Evolutionary conservation across 495 filamentous ascomycete genomes (phyloP), one percentile per base, ranked within the genome.

Genomic region (Corynascus novoguineensis): DNA sequence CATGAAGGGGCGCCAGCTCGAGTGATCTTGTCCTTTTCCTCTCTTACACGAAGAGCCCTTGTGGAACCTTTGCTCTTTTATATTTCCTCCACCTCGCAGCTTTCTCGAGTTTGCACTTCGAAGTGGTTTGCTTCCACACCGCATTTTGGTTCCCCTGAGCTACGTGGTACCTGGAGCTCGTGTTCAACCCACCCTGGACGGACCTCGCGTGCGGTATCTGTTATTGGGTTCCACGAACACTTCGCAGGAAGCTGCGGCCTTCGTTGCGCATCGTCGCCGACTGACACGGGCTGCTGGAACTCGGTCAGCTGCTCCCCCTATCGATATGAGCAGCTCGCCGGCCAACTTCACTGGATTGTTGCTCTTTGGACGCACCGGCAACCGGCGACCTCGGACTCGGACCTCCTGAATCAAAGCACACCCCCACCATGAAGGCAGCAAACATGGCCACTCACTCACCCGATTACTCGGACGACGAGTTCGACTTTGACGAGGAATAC

Each of bases 401-500:
- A 28, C 55, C 5, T 38, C 50, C 22, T 71, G 64, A 70, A 64
- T 40, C 29, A 48, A 25, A 56, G n/a, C n/a, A 45, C 54, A 21
- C 31, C 14, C 29, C n/a, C 37, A 28, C 32, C 42, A 46, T 29
- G n/a, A 41, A 46, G 19, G 31, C 21, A 22, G 27, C 25, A 59
- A 28, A 58, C 42, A 70, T 70, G 67, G 57, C 58, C 19, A 62
- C 50, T 17, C 50, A 53, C 45, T 59, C 66, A n/a, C 58, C 55
- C 37, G 62, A 69, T 40, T 64, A 57, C 52, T 71, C 65, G 68
- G 73, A 78, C 61, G 73, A 77, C 64, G 73, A 77, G 31, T 73
- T 71, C 59, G 73, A 76, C 50, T 77, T 76, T 58, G 75, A 78
- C 68, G 77, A 81, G 50, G 69, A 72, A 37, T 82, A 81, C 62